Base-by-base conservation (phyloP, 257 asterid genomes). In the Capsicum pubescens region DNA sequence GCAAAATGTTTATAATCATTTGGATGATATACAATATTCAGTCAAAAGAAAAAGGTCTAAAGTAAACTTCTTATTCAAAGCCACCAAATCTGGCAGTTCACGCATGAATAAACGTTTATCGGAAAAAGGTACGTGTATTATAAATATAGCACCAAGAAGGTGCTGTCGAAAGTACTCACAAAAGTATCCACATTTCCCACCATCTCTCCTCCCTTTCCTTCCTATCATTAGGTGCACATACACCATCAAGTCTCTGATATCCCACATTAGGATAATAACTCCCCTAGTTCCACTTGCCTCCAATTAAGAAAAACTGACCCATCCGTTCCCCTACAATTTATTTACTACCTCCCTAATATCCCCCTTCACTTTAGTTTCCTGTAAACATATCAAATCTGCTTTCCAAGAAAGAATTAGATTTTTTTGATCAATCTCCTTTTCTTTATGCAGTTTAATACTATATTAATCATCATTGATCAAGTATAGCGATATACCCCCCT, bases 41-140 rank as follows among this genome's bases (percentile, higher is more conserved):
- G 46, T 76, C 64, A 36, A 77, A 54, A 10, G 64, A 8, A 77
- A 77, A 52, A 76, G 81, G 81, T 52, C 44, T 32, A 14, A 52
- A 76, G 61, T 26, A 77, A 54, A 77, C 82, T 77, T 35, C 48
- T 66, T 77, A 55, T 16, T 54, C 50, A 77, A 77, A 77, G 19
- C 44, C 64, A 54, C 46, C 60, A 77, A 77, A 77, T 76, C 50
- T 54, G 82, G 64, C 21, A 17, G 58, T 74, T 74, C 61, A 74
- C 61, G 44, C 64, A 13, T 54, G 82, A 77, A 52, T 63, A 76
- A 76, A 55, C 0, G 82, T 26, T 54, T 69, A 69, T 69, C 54
- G 15, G 42, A 54, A 69, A 39, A 69, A 69, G 55, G 78, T 15
- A 4, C 42, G 3, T 39, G 77, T 16, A 69, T 16, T 39, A 69